Conservation (phyloP, 768 basidiomycete genomes). For the Mycena sanguinolenta region DNA sequence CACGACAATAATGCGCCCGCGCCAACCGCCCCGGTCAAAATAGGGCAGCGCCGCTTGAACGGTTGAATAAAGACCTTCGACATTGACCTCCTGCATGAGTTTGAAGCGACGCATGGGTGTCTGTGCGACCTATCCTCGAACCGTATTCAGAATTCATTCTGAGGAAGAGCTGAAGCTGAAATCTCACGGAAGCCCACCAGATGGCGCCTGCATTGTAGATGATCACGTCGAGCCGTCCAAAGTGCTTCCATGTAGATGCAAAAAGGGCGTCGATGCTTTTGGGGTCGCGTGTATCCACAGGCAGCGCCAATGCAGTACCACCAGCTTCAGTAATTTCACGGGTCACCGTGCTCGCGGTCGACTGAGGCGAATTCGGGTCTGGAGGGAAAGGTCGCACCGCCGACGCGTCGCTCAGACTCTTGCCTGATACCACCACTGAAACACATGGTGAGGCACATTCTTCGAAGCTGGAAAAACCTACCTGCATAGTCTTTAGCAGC, state of each 20-base stretch:
- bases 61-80: slow-evolving; percentile 34
- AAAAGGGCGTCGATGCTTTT: slow-evolving; percentile 20
- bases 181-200: slow-evolving; percentile 37
- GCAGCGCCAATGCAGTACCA: slow-evolving; percentile 29
- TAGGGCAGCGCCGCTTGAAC: slow-evolving; percentile 35
- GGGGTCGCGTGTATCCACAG: slow-evolving; percentile 29
- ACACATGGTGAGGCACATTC: neutral
- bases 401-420: slow-evolving; percentile 33
- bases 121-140: no score
- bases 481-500: slow-evolving; percentile 36
- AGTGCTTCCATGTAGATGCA: slow-evolving; percentile 12
- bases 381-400: slow-evolving; percentile 33
- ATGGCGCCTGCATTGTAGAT: slow-evolving; percentile 40
- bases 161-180: no score
- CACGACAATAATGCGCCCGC: slow-evolving; percentile 35
- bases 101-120: slow-evolving; percentile 37
- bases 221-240: slow-evolving; percentile 32
- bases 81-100: slow-evolving; percentile 37
- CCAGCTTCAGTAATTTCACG: slow-evolving; percentile 37
- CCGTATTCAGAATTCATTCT: no score
- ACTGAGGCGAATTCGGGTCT: slow-evolving; percentile 31
- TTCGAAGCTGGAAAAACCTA: neutral
- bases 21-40: slow-evolving; percentile 31
- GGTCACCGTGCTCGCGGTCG: slow-evolving; percentile 36
- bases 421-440: slow-evolving; percentile 37